Conservation (phyloP, 805 yeast species). For the Suhomyces kilbournensis region DNA sequence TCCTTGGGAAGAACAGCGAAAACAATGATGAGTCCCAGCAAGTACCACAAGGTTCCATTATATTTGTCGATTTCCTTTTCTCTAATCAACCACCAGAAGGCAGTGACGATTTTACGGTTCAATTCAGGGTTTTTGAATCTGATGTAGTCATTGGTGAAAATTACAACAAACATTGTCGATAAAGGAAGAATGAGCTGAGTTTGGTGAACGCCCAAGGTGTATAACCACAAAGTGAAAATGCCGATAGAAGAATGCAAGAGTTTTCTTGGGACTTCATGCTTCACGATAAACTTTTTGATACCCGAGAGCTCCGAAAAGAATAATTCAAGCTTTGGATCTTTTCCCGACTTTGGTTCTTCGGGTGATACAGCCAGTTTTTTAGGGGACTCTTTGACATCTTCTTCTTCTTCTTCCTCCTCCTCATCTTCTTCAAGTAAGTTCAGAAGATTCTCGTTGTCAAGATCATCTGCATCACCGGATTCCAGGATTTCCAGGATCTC, state of each 20-base stretch:
- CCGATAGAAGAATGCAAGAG: slow-evolving; percentile 88
- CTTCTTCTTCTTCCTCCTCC: background rate
- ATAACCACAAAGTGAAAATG: slow-evolving; percentile 69
- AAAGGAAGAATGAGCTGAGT: slow-evolving; percentile 60
- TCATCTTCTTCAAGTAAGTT: slow-evolving; percentile 3
- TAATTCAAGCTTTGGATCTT: background rate
- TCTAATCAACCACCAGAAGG: slow-evolving; percentile 81
- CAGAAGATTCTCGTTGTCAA: slow-evolving; percentile 10
- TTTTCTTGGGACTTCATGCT: slow-evolving; percentile 89
- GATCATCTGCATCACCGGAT: slow-evolving; percentile 15
- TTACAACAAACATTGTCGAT: slow-evolving; percentile 48
- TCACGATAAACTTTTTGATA: slow-evolving; percentile 47
- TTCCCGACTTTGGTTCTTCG: background rate
- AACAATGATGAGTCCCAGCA: slow-evolving; percentile 73
- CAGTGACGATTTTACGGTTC: slow-evolving; percentile 63
- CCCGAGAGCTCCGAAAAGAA: slow-evolving; percentile 2
- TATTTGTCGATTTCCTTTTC: slow-evolving; percentile 66
- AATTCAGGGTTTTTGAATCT: slow-evolving; percentile 61
- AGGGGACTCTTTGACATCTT: background rate
- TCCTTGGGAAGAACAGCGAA: slow-evolving; percentile 76
- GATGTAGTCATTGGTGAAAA: slow-evolving; percentile 63
- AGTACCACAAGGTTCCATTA: slow-evolving; percentile 88
- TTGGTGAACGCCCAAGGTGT: slow-evolving; percentile 57
- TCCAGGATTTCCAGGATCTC: slow-evolving; percentile 17
- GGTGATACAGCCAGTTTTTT: background rate